A percentile compares a stretch with the other conserved stretches of the same genome.
These are phyloP conservation scores for Xerocomus brunneocitrinus DNA, from an alignment of 768 basidiomycete species.

Conservation along the genomic window DNA sequence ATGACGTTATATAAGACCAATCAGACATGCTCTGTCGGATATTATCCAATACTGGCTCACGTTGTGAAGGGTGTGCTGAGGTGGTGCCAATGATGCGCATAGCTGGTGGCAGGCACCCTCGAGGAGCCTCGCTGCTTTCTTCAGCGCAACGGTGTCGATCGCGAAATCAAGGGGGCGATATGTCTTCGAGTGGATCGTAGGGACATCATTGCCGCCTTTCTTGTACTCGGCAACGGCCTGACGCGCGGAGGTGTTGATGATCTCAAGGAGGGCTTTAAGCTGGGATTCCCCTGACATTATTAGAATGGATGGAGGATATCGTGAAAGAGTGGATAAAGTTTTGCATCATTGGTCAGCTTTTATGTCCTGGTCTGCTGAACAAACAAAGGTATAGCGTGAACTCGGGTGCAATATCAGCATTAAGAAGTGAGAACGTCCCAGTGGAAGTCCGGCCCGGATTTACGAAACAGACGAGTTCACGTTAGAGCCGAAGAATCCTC, in stretches of 20 bases:
- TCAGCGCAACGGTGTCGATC: constrained; percentile 16
- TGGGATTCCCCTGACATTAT: not conserved
- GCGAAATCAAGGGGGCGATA: constrained; percentile 23
- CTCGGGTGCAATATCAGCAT: no score
- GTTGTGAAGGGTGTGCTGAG: constrained; percentile 27
- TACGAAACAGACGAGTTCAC: no score
- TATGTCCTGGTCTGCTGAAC: not conserved
- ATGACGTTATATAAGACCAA: not conserved
- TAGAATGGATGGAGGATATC: not conserved
- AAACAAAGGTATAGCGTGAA: no score
- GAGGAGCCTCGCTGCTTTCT: constrained; percentile 13
- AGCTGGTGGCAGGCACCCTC: constrained; percentile 9
- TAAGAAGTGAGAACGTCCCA: no score
- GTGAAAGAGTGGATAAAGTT: constrained; percentile 6
- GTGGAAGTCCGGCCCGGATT: no score
- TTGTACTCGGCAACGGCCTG: constrained; percentile 19
- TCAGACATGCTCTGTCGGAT: not conserved
- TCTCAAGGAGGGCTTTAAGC: not conserved
- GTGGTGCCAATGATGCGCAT: constrained; percentile 25
- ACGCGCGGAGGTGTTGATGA: not conserved
- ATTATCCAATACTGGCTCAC: constrained; percentile 6
- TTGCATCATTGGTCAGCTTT: not conserved
- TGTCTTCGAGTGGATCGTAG: constrained; percentile 20
- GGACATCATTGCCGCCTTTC: constrained; percentile 18
- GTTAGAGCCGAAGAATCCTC: no score